Base-by-base conservation (phyloP, 1,284 basidiomycete genomes). In the Moesziomyces antarcticus region DNA sequence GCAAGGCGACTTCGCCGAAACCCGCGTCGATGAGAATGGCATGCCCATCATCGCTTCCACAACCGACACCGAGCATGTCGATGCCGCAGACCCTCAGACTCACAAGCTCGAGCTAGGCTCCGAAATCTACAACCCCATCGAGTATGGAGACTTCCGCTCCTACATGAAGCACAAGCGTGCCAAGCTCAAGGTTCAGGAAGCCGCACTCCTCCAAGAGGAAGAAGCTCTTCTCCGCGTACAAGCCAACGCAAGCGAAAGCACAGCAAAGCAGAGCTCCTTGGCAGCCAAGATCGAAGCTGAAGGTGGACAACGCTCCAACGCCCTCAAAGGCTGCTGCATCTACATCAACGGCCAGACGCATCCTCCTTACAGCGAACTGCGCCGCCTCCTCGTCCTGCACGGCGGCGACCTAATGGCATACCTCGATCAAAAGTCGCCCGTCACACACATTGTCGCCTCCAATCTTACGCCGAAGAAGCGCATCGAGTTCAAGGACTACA, bases 141-240 rank as follows among this genome's bases (percentile, higher is more conserved):
- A 87, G 21, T 97, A 96, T 80, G 93, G 93, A 18, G 90, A 90
- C 14, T 92, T 91, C 73, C 91, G 90, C 7, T 90, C 93, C 75
- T 97, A 97, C 82, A 92, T 96, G 91, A 85, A 88, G 13, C 88
- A 94, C 75, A 98, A 97, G 85, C 89, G 95, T 2, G 90, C 91
- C 49, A 98, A 98, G 64, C 73, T 82, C 56, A 77, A 78, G 25
- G 74, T 79, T 13, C 81, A 82, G 50, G 73, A 79, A 56, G 52
- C 63, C 13, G 63, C 75, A 0, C 48, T 78, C 20, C 63, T 77
- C 13, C 57, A 75, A 41, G 73, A 79, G 22, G 70, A 79, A 52
- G 62, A 60, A 21, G 69, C 56, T 16, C 50, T 70, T 1, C 44
- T 61, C 1, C 56, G 53, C 7, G 70, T 65, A 22, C 37, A 44